Evolutionary conservation across 495 filamentous ascomycete genomes (phyloP).

Genomic region (Xanthoparmelia taractica): DNA sequence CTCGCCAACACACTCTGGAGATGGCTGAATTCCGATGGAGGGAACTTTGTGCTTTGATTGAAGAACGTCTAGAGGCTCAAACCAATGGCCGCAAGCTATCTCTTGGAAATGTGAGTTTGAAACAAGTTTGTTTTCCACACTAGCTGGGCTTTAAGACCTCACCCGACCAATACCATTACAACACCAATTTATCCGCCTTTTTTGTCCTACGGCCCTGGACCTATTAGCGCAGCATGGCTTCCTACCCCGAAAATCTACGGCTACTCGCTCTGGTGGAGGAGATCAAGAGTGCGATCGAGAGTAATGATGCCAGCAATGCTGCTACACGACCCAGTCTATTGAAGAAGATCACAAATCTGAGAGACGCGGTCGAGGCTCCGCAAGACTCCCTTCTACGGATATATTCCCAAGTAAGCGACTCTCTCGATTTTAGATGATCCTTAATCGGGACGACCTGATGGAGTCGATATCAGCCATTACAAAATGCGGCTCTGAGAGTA

Average conservation of each 20-base stretch:
- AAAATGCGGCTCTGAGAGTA: constrained; percentile 29
- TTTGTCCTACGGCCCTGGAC: neutral
- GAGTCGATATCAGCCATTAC: constrained; percentile 1
- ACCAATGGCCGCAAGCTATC: neutral
- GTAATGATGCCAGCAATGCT: neutral
- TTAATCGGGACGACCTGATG: neutral
- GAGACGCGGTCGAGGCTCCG: neutral
- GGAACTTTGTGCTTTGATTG: neutral
- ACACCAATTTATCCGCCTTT: neutral
- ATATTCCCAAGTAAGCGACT: neutral
- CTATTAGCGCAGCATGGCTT: neutral
- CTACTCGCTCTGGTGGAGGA: neutral
- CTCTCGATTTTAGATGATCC: neutral
- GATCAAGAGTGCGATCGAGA: neutral
- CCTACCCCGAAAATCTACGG: neutral
- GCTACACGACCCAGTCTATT: neutral
- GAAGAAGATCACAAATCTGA: neutral
- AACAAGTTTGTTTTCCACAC: neutral
- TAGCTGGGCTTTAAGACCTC: neutral
- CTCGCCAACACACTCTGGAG: neutral
- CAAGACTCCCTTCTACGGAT: neutral
- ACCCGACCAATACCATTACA: neutral
- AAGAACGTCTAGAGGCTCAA: neutral
- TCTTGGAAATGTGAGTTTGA: neutral
- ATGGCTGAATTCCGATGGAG: neutral